Evolutionary conservation across 2,329 filamentous ascomycete species (phyloP).

Genomic region (Neurospora sp.): DNA sequence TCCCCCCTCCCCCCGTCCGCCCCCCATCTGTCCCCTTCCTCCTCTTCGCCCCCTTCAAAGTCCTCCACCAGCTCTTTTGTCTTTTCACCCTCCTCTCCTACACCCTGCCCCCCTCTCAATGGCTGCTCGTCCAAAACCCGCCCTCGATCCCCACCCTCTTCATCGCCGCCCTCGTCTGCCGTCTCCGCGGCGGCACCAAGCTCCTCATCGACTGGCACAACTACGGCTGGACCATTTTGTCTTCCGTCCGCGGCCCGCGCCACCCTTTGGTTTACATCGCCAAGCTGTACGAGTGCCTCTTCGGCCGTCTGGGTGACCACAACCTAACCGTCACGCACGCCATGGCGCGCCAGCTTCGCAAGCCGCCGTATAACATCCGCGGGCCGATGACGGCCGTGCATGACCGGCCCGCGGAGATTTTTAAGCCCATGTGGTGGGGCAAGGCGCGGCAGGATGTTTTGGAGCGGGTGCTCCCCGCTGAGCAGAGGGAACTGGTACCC

Average conservation of each 20-base stretch:
- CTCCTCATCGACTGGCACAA: constrained; percentile 98
- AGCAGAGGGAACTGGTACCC: constrained; percentile 35
- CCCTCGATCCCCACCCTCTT: constrained; percentile 87
- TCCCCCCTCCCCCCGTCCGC: constrained; percentile 56
- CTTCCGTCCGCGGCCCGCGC: constrained; percentile 40
- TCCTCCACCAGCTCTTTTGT: constrained; percentile 68
- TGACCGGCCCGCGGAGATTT: constrained; percentile 76
- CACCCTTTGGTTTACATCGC: constrained; percentile 74
- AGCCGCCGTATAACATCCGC: constrained; percentile 53
- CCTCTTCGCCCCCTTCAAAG: constrained; percentile 71
- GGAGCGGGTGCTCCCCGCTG: constrained; percentile 50
- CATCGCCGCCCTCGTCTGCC: constrained; percentile 62
- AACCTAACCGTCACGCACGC: constrained; percentile 86
- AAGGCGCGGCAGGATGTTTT: constrained; percentile 51
- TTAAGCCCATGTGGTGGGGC: constrained; percentile 54
- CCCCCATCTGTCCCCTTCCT: constrained; percentile 61
- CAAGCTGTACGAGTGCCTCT: constrained; percentile 63
- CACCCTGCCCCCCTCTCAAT: constrained; percentile 61
- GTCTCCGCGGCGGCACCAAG: constrained; percentile 68
- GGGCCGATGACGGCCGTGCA: constrained; percentile 65
- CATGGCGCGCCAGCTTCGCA: constrained; percentile 65
- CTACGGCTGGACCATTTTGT: constrained; percentile 91
- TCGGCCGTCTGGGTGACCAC: constrained; percentile 58
- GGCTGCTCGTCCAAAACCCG: constrained; percentile 88
- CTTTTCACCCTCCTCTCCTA: constrained; percentile 68